Percentiles rank a stretch among this genome's conserved stretches.
These are phyloP conservation scores for Kurtzmaniella quercitrusa DNA, from an alignment of 1,139 yeast genomes.

Conservation along the genomic window DNA sequence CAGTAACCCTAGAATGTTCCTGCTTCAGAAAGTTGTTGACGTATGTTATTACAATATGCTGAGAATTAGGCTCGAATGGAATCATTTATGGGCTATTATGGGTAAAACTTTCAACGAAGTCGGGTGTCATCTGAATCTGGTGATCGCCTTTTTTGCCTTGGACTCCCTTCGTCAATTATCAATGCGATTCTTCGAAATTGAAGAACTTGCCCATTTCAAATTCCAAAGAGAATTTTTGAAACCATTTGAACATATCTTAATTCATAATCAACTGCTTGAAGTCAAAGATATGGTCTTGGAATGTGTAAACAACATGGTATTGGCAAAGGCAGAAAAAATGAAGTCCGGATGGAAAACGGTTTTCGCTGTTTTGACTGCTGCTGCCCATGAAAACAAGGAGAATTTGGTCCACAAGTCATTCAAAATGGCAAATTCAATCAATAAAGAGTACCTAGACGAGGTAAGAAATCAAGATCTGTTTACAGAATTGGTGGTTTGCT, in stretches of 20 bases:
- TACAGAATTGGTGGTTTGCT: constrained; percentile 67
- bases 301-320: constrained; percentile 81
- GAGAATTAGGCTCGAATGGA: constrained; percentile 95
- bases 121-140: constrained; percentile 73
- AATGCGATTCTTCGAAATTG: constrained; percentile 87
- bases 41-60: constrained; percentile 97
- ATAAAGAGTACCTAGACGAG: constrained; percentile 56
- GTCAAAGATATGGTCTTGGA: constrained; percentile 90
- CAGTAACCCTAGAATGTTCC: constrained; percentile 81
- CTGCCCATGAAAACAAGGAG: constrained; percentile 55
- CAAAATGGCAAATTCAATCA: constrained; percentile 60
- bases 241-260: constrained; percentile 81
- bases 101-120: constrained; percentile 85
- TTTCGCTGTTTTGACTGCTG: constrained; percentile 67
- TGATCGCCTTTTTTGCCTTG: constrained; percentile 83
- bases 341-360: constrained; percentile 96
- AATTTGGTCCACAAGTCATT: constrained; percentile 60
- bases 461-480: constrained; percentile 74
- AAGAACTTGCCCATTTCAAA: constrained; percentile 91
- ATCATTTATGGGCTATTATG: constrained; percentile 91
- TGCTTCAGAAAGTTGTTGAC: constrained; percentile 92
- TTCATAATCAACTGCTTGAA: constrained; percentile 60
- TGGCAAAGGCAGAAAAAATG: constrained; percentile 68
- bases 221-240: constrained; percentile 91
- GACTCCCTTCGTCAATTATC: constrained; percentile 93